Base-by-base conservation (phyloP, 2,329 filamentous ascomycete species). In the Microsporum audouinii region DNA sequence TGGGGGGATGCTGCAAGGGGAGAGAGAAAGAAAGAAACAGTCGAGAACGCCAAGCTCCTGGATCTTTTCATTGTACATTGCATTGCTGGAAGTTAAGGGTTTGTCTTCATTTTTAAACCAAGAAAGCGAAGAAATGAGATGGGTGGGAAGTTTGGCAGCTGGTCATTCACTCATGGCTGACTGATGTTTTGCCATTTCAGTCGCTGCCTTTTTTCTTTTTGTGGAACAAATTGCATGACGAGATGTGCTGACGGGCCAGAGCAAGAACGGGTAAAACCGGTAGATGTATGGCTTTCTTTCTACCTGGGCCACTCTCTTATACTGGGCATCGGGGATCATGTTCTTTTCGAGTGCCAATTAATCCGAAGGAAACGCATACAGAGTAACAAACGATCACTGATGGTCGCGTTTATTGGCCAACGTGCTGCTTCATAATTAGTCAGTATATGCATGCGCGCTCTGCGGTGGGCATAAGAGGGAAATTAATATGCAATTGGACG, bases 21-120 rank as follows among this genome's bases (percentile, higher is more conserved):
- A 77, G 73, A 91, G 88, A 69, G 86, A 83, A 63, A 36, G 34
- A 36, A 36, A 36, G 34, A 10, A 23, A 23, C 17, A 23, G 34
- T 36, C 34, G 10, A 36, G 7, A 86, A 75, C 60, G 88, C 87
- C 71, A 82, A 79, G 68, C 78, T 76, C 65, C 84, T 83, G 75
- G 91, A 90, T 71, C 91, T 43, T 43, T 43, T 43, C 87, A 70
- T 83, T 78, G 75, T 91, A 91, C 83, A 91, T 88, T 70, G 49
- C 78, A 23, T 23, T 23, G 17, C 17, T 78, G 62, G 80, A 78
- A 72, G 34, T 36, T 5, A 80, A 91, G 90, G 74, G 17, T 88
- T 36, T 36, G 34, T 86, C 17, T 68, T 83, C 80, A 64, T 84
- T 36, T 36, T 36, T 7, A 14, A 43, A 43, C 49, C 80, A 65